phyloP scores from a whole-genome alignment of 208 protist genomes.

The Willaertia magna region DNA sequence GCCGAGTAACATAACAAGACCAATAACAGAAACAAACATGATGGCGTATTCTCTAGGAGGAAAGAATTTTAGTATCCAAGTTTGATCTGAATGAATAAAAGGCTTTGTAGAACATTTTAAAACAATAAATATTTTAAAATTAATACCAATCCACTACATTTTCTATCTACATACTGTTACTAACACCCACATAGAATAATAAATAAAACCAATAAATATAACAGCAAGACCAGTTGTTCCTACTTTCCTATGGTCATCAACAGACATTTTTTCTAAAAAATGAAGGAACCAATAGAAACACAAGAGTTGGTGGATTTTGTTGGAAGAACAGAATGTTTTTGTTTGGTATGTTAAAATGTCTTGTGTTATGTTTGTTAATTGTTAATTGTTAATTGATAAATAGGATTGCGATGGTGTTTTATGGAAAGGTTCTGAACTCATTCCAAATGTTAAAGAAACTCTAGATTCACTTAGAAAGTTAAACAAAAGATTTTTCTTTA shows the following conservation, averaged over 20 bases:
- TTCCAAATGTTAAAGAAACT: not conserved
- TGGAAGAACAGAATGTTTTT: not conserved
- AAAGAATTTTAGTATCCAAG: not conserved
- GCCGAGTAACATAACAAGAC: not conserved
- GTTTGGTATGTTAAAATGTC: not conserved
- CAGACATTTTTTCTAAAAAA: not conserved
- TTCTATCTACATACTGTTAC: not conserved
- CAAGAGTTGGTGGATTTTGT: not conserved
- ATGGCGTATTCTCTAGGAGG: not conserved
- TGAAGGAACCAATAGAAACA: not conserved
- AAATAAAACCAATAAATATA: not conserved
- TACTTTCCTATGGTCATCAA: not conserved
- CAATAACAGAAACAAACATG: not conserved
- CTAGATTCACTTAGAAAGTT: not conserved
- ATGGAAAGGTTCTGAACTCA: not conserved
- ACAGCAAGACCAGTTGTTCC: not conserved
- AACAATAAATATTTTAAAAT: not conserved
- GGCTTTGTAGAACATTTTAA: not conserved
- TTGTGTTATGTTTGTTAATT: not conserved
- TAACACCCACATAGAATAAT: not conserved
- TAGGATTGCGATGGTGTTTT: conserved; percentile 1
- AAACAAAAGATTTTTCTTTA: not conserved
- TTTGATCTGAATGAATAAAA: not conserved
- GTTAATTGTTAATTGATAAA: not conserved
- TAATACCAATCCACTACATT: not conserved